Evolutionary conservation across 2,329 filamentous ascomycete species (phyloP), one percentile per base, ranked within the genome.

Genomic region (Ophiocordyceps sinensis): DNA sequence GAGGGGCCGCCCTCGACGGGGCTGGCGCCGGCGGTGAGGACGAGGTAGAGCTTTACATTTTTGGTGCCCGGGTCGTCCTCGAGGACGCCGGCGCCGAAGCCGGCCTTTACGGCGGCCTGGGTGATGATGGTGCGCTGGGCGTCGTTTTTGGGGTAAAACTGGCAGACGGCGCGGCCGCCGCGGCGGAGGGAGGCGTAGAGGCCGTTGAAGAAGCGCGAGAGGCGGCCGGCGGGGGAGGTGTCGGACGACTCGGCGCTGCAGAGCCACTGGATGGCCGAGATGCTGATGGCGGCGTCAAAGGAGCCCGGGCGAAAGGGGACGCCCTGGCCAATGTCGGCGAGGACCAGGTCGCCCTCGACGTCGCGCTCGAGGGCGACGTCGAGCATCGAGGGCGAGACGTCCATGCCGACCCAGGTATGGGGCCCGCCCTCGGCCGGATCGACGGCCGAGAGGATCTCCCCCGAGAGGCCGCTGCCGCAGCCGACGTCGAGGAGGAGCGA

Each of bases 61-160:
- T 98, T 98, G 31, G 91, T 98, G 36, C 87, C 89, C 0, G 85
- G 85, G 58, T 96, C 89, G 61, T 98, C 91, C 61, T 96, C 89
- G 38, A 98, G 67, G 29, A 98, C 73, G 65, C 91, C 91, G 0
- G 91, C 91, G 38, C 91, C 89, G 54, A 98, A 98, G 0, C 91
- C 91, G 2, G 91, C 91, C 56, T 84, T 87, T 45, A 96, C 82
- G 0, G 91, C 91, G 0, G 91, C 91, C 44, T 76, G 73, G 40
- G 81, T 85, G 50, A 98, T 94, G 88, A 98, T 94, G 54, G 75
- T 78, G 55, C 88, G 77, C 65, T 98, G 91, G 47, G 76, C 71
- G 51, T 93, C 83, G 59, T 98, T 96, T 65, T 94, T 94, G 3
- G 91, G 91, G 59, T 98, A 98, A 61, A 98, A 98, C 56, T 98